Evolutionary conservation across 73 alveolate genomes (phyloP), one percentile per base, ranked within the genome.

Genomic region (Paramecium tetraurelia): DNA sequence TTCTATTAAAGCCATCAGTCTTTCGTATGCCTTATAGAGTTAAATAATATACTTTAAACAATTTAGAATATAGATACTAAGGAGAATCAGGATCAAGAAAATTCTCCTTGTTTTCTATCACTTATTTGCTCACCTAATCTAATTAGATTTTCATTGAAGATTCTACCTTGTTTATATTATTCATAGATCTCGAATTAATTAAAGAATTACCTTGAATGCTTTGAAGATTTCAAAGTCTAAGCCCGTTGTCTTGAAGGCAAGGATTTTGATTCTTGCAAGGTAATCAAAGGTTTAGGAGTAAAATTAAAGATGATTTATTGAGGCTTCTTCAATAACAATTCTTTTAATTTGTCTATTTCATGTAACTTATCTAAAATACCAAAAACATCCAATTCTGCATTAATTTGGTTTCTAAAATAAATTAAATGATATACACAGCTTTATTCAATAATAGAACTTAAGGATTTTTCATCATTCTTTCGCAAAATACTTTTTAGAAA

Each of bases 341-440:
- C 68, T 44, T 77, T 77, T 21, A 77, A 41, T 44, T 77, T 77
- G 3, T 77, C 89, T 27, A 77, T 21, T 44, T 77, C 89, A 77
- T 77, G 29, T 18, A 77, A 29, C 40, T 77, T 77, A 16, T 77
- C 89, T 41, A 77, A 18, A 9, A 77, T 44, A 14, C 36, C 38
- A 20, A 38, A 35, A 0, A 77, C 48, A 20, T 77, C 89, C 12
- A 77, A 21, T 77, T 80, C 71, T 22, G 31, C 22, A 80, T 80
- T 41, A 18, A 80, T 41, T 44, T 27, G 9, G 46, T 80, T 41
- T 8, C 63, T 75, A 33, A 35, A 14, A 75, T 41, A 11, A 36
- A 18, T 53, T 53, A 4, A 14, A 38, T 38, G 8, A 72, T 16
- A 16, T 75, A 75, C 87, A 80, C 50, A 24, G 90, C 75, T 43